A percentile compares a stretch with the other conserved stretches of the same genome.
phyloP scores from a whole-genome alignment of 2,329 filamentous ascomycete genomes.

The Parasarocladium wereldwijsianum region DNA sequence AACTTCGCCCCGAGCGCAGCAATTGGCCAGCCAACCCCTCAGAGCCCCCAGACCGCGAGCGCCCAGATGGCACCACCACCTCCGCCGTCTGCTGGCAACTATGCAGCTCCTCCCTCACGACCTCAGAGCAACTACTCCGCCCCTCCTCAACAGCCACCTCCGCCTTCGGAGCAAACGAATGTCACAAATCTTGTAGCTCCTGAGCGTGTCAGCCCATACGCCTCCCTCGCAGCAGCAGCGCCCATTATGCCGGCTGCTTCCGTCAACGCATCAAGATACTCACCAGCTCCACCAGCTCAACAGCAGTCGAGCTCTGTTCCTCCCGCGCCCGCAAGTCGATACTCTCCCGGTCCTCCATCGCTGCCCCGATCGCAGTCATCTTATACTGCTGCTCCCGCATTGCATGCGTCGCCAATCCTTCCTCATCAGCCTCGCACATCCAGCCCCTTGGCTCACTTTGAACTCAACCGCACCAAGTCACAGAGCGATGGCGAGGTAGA shows the following conservation, averaged over 20 bases:
- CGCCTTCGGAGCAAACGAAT: slow-evolving; percentile 10
- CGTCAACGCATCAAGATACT: slow-evolving; percentile 38
- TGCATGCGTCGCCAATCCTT: slow-evolving; percentile 29
- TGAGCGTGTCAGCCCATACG: slow-evolving; percentile 37
- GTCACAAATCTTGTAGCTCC: slow-evolving; percentile 35
- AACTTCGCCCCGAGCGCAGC: slow-evolving; percentile 26
- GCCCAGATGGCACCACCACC: slow-evolving; percentile 13
- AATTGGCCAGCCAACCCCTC: slow-evolving; percentile 6
- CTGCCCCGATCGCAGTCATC: slow-evolving; percentile 2
- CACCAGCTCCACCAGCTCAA: slow-evolving; percentile 39
- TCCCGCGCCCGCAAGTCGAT: slow-evolving; percentile 30
- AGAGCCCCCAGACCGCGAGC: slow-evolving; percentile 2
- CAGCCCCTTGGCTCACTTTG: slow-evolving; percentile 51
- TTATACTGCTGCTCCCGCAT: slow-evolving; percentile 10
- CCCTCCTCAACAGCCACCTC: slow-evolving; percentile 6
- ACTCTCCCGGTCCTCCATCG: slow-evolving; percentile 32
- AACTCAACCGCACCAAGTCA: slow-evolving; percentile 29
- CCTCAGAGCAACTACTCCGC: slow-evolving; percentile 6
- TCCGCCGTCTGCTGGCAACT: slow-evolving; percentile 9
- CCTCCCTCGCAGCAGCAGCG: slow-evolving; percentile 23
- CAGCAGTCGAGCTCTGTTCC: slow-evolving; percentile 22
- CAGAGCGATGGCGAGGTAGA: slow-evolving; percentile 21
- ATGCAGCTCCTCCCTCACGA: slow-evolving; percentile 10
- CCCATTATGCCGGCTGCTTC: slow-evolving; percentile 18
- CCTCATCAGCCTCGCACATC: slow-evolving; percentile 50